Conservation (phyloP, 805 yeast genomes). For the Candida berthetii region DNA sequence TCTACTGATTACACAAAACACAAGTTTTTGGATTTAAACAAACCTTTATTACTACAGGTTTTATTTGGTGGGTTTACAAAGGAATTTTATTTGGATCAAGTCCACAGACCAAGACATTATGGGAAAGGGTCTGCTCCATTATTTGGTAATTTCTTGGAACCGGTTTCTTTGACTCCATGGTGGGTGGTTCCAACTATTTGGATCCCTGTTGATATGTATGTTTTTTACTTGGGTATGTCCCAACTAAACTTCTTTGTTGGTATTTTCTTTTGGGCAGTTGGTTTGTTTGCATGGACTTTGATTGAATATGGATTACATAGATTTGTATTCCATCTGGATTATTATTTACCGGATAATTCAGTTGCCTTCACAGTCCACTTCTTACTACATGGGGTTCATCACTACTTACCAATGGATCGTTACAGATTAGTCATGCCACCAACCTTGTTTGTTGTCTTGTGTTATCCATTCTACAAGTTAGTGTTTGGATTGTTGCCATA, state of each 20-base stretch:
- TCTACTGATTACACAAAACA: conserved; percentile 65
- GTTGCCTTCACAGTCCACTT: conserved; percentile 78
- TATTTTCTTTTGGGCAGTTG: conserved; percentile 59
- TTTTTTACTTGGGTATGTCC: conserved; percentile 53
- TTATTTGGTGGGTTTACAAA: conserved; percentile 69
- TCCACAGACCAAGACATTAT: conserved; percentile 96
- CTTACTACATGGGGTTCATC: conserved; percentile 93
- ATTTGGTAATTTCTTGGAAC: conserved; percentile 93
- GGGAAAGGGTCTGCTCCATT: conserved; percentile 96
- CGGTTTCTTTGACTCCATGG: conserved; percentile 90
- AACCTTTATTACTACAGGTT: conserved; percentile 80
- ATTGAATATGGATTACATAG: conserved; percentile 87
- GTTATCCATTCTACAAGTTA: conserved; percentile 73
- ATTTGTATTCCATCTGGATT: conserved; percentile 88
- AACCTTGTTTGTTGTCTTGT: conserved; percentile 63
- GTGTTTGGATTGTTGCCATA: conserved; percentile 76
- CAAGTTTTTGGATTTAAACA: conserved; percentile 78
- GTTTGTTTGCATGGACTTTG: conserved; percentile 91
- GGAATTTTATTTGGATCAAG: conserved; percentile 91
- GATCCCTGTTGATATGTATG: conserved; percentile 72
- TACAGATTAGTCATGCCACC: conserved; percentile 96
- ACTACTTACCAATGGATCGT: conserved; percentile 95
- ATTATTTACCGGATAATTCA: conserved; percentile 75
- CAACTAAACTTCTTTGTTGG: conserved; percentile 40
- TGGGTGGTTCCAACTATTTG: conserved; percentile 84